phyloP scores from a whole-genome alignment of 176 grass and related monocot species.

The Olyra latifolia region DNA sequence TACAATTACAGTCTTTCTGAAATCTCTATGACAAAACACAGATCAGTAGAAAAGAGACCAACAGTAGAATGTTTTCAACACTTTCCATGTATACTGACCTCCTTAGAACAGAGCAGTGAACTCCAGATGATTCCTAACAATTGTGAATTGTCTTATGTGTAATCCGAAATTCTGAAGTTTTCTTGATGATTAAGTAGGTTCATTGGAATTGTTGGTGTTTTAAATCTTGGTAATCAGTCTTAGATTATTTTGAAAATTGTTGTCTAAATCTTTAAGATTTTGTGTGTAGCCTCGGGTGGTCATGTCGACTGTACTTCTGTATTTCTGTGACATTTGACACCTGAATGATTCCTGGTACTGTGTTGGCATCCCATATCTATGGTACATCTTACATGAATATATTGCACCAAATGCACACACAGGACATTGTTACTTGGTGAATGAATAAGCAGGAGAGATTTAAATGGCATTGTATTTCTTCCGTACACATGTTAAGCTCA shows the following conservation, averaged over 20 bases:
- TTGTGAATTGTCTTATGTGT: neutral
- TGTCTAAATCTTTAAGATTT: neutral
- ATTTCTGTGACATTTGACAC: neutral
- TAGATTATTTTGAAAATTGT: constrained; percentile 1
- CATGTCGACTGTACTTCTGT: neutral
- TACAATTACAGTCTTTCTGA: constrained; percentile 2
- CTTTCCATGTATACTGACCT: neutral
- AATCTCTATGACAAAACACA: neutral
- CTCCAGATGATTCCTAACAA: neutral
- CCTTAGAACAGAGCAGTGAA: constrained; percentile 1
- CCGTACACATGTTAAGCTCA: neutral
- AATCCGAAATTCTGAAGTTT: neutral
- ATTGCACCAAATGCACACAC: too few relatives aligned
- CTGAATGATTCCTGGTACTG: neutral
- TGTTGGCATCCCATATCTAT: neutral
- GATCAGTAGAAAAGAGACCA: neutral
- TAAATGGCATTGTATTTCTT: neutral
- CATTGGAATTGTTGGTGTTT: constrained; percentile 10
- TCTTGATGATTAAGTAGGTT: constrained; percentile 17
- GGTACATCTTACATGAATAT: neutral
- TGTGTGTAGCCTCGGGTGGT: neutral
- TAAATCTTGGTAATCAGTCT: neutral
- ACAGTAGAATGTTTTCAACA: neutral
- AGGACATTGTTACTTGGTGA: neutral
- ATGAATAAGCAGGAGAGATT: neutral